Conservation (phyloP, 2,329 filamentous ascomycete genomes). For the Exophiala oligosperma region DNA sequence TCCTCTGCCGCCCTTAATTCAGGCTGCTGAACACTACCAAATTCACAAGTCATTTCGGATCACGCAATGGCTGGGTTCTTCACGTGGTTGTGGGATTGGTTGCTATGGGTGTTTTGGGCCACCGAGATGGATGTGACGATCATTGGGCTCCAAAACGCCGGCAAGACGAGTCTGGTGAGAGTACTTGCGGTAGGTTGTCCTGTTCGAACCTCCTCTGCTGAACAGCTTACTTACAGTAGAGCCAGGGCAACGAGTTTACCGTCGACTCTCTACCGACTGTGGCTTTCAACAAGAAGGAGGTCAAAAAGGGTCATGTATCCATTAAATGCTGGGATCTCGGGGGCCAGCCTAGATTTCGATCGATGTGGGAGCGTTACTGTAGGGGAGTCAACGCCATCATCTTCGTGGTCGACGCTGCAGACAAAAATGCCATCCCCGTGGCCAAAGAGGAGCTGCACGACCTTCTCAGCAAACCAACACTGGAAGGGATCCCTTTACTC, state of each 20-base stretch:
- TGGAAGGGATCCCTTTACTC: constrained; percentile 87
- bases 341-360: constrained; percentile 92
- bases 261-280: constrained; percentile 99
- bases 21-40: neutral
- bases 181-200: constrained; percentile 80
- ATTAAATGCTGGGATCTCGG: constrained; percentile 99
- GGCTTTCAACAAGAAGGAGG: constrained; percentile 98
- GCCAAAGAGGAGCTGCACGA: constrained; percentile 91
- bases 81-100: constrained; percentile 95
- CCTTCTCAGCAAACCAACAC: constrained; percentile 77
- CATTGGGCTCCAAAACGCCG: constrained; percentile 96
- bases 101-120: constrained; percentile 96
- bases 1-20: neutral
- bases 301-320: constrained; percentile 96
- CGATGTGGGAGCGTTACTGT: constrained; percentile 99
- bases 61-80: constrained; percentile 83
- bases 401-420: constrained; percentile 97
- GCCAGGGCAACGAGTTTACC: constrained; percentile 94
- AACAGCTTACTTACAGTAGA: neutral
- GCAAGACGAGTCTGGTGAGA: constrained; percentile 91
- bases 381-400: constrained; percentile 96
- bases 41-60: too few species aligned
- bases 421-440: constrained; percentile 74
- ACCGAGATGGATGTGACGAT: constrained; percentile 99
- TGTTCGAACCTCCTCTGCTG: neutral